A percentile compares a stretch with the other conserved stretches of the same genome.
Evolutionary conservation across 441 rosid species (phyloP).

Genomic region (Dalechampia spathulata): DNA sequence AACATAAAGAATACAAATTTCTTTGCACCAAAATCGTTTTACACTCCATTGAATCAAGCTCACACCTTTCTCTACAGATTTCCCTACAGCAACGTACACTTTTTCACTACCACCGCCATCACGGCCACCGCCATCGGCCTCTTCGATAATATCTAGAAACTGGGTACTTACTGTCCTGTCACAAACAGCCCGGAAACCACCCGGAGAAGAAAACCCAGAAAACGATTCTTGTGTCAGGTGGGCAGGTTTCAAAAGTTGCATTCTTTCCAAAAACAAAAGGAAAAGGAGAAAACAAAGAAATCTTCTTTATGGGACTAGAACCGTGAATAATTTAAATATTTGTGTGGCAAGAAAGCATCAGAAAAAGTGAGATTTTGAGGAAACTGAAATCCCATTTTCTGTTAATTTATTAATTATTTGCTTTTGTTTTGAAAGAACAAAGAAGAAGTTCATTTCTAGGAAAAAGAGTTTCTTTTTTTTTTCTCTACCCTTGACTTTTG

Average conservation of each 20-base stretch:
- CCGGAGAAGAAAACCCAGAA: constrained; percentile 19
- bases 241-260: constrained; percentile 29
- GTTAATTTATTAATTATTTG: neutral
- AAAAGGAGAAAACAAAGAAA: neutral
- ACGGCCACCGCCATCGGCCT: constrained; percentile 3
- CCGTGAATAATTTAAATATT: too few species aligned
- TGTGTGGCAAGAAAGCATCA: neutral
- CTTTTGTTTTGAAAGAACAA: too few species aligned
- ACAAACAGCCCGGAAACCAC: constrained; percentile 3
- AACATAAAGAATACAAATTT: constrained; percentile 53
- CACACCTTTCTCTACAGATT: constrained; percentile 34
- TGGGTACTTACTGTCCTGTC: constrained; percentile 14
- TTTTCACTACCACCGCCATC: constrained; percentile 13
- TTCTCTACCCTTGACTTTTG: neutral
- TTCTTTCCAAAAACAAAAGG: too few species aligned
- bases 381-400: neutral
- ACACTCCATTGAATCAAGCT: constrained; percentile 46
- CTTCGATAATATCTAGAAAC: constrained; percentile 28
- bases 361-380: constrained; percentile 2
- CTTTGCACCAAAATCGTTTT: constrained; percentile 24
- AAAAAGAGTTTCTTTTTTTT: neutral
- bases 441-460: neutral
- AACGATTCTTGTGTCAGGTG: constrained; percentile 17
- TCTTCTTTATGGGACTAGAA: neutral
- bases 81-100: constrained; percentile 59